These are phyloP conservation scores for Hypoxylon sp. DNA, from an alignment of 2,329 filamentous ascomycete genomes.

Conservation along the genomic window DNA sequence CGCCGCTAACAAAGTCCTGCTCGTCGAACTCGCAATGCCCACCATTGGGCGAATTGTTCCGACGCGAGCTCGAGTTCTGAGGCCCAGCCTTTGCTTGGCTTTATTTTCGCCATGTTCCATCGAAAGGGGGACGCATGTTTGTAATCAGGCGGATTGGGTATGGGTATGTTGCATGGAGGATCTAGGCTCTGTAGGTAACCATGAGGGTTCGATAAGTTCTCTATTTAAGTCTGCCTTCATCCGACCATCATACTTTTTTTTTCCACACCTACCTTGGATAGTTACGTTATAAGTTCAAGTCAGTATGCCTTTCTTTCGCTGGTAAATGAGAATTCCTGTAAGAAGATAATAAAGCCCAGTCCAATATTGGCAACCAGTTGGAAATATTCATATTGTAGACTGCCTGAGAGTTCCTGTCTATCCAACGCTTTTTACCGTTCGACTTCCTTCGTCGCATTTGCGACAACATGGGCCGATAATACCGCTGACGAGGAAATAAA, in stretches of 20 bases:
- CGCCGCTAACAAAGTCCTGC: slow-evolving; percentile 64
- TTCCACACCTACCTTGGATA: neutral
- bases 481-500: slow-evolving; percentile 26
- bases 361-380: neutral
- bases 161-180: neutral
- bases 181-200: neutral
- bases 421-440: slow-evolving; percentile 17
- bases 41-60: slow-evolving; percentile 64
- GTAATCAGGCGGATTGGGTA: neutral
- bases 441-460: slow-evolving; percentile 16
- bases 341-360: too few relatives aligned
- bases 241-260: neutral
- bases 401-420: slow-evolving; percentile 16
- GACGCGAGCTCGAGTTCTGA: slow-evolving; percentile 26
- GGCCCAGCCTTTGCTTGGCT: slow-evolving; percentile 36
- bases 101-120: neutral
- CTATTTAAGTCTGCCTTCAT: neutral
- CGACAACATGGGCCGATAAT: slow-evolving; percentile 13
- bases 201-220: neutral
- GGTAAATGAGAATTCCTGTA: too few relatives aligned
- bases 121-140: slow-evolving; percentile 1
- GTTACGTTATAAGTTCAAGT: too few relatives aligned
- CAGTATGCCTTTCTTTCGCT: too few relatives aligned
- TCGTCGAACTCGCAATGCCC: slow-evolving; percentile 71
- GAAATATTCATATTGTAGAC: slow-evolving; percentile 21